A percentile compares a stretch with the other conserved stretches of the same genome.
phyloP scores from a whole-genome alignment of 1,139 yeast genomes.

The Wickerhamiella infanticola region DNA sequence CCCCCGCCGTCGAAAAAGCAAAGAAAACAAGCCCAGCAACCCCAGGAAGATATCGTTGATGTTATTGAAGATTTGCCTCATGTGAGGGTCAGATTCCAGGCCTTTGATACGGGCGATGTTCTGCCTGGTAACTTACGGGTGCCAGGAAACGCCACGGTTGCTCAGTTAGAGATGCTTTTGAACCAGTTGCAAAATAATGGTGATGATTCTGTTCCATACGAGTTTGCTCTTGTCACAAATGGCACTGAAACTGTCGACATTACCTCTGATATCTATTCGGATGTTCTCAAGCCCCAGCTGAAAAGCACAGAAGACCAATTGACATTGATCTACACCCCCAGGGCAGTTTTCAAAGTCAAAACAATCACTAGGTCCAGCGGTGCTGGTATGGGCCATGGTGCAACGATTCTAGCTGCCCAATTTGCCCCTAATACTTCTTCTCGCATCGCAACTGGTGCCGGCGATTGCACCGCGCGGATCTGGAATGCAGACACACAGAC shows the following conservation, averaged over 20 bases:
- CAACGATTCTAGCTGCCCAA: conserved; percentile 80
- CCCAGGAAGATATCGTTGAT: conserved; percentile 49
- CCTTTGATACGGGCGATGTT: conserved; percentile 85
- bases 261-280: conserved; percentile 55
- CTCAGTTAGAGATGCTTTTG: conserved; percentile 74
- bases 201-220: conserved; percentile 84
- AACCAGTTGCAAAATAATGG: conserved; percentile 39
- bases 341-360: conserved; percentile 85
- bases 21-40: conserved; percentile 67
- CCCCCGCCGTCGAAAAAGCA: conserved; percentile 94
- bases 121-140: conserved; percentile 79
- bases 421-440: conserved; percentile 87
- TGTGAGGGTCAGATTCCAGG: conserved; percentile 78
- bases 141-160: conserved; percentile 77
- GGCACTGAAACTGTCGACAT: conserved; percentile 45
- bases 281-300: conserved; percentile 72
- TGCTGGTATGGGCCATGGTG: conserved; percentile 89
- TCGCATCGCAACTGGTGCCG: conserved; percentile 89
- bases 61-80: conserved; percentile 72
- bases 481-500: conserved; percentile 98
- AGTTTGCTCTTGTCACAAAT: conserved; percentile 49
- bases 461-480: conserved; percentile 91
- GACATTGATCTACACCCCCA: conserved; percentile 82
- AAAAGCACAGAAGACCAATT: conserved; percentile 87
- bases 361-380: conserved; percentile 86